Conservation (phyloP, 2,329 filamentous ascomycete genomes). For the Paecilomyces fulvus region DNA sequence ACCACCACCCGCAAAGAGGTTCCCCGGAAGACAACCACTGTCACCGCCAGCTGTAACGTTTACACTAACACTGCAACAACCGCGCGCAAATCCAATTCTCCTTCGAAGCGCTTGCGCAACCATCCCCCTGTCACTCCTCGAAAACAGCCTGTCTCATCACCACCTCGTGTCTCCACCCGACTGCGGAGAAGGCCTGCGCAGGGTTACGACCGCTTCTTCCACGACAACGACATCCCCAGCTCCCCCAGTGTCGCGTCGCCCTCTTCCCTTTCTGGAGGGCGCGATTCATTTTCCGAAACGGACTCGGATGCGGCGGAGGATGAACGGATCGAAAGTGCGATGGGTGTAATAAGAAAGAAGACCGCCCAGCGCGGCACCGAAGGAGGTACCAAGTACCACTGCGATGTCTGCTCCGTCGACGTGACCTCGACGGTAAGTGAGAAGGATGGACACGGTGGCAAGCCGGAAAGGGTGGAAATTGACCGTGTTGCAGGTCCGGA, state of each 20-base stretch:
- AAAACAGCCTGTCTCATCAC: conserved; percentile 1
- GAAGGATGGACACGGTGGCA: neutral
- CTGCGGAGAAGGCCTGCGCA: conserved; percentile 2
- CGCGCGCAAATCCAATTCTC: neutral
- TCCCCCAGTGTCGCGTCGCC: conserved; percentile 11
- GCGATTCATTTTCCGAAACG: conserved; percentile 19
- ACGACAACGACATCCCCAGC: neutral
- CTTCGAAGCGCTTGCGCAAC: neutral
- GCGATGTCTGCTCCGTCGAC: conserved; percentile 92
- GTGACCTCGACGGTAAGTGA: conserved; percentile 85
- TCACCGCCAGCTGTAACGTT: neutral
- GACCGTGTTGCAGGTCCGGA: conserved; percentile 63
- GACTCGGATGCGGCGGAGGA: conserved; percentile 28
- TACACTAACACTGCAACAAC: neutral
- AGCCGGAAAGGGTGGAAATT: neutral
- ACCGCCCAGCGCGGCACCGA: conserved; percentile 77
- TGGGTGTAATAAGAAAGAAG: conserved; percentile 97
- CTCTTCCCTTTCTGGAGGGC: conserved; percentile 22
- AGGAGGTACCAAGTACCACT: conserved; percentile 89
- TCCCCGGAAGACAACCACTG: neutral
- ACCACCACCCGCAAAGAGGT: neutral
- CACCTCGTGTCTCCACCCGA: conserved; percentile 3
- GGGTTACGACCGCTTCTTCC: conserved; percentile 1
- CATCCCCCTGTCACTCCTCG: neutral
- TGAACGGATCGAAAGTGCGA: conserved; percentile 39